A percentile compares a stretch with the other conserved stretches of the same genome.
Evolutionary conservation across 1,284 basidiomycete genomes (phyloP).

Genomic region (Trametes versicolor): DNA sequence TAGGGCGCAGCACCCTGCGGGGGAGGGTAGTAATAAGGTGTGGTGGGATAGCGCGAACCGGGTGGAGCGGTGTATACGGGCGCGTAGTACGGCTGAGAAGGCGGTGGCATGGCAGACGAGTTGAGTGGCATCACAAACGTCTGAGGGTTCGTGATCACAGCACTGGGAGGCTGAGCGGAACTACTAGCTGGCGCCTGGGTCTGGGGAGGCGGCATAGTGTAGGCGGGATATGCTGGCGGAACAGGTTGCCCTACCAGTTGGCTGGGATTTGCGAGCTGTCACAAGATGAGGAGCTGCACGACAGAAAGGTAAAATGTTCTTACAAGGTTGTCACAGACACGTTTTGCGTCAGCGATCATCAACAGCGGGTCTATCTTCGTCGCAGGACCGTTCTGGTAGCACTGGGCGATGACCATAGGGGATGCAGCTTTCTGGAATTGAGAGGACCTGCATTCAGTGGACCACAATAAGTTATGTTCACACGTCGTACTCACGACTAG

Average conservation of each 20-base stretch:
- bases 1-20: conserved; percentile 47
- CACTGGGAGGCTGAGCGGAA: conserved; percentile 38
- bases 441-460: conserved; percentile 15
- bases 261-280: conserved; percentile 74
- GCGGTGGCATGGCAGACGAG: conserved; percentile 43
- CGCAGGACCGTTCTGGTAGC: conserved; percentile 75
- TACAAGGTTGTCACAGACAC: conserved; percentile 79
- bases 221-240: conserved; percentile 56
- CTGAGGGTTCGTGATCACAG: conserved; percentile 72
- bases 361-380: conserved; percentile 75
- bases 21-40: conserved; percentile 64
- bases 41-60: conserved; percentile 60
- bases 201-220: conserved; percentile 42
- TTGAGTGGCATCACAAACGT: conserved; percentile 76
- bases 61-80: conserved; percentile 50
- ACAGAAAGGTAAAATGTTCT: conserved; percentile 36
- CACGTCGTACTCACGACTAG: conserved; percentile 67
- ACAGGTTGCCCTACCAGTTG: conserved; percentile 70
- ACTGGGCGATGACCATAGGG: conserved; percentile 78
- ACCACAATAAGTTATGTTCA: conserved; percentile 20
- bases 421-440: conserved; percentile 71
- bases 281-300: conserved; percentile 28
- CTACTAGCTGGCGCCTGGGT: conserved; percentile 39
- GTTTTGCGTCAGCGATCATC: conserved; percentile 79
- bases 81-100: conserved; percentile 54